phyloP scores from a whole-genome alignment of 176 grass and related monocot species.

The Juncus inflexus region DNA sequence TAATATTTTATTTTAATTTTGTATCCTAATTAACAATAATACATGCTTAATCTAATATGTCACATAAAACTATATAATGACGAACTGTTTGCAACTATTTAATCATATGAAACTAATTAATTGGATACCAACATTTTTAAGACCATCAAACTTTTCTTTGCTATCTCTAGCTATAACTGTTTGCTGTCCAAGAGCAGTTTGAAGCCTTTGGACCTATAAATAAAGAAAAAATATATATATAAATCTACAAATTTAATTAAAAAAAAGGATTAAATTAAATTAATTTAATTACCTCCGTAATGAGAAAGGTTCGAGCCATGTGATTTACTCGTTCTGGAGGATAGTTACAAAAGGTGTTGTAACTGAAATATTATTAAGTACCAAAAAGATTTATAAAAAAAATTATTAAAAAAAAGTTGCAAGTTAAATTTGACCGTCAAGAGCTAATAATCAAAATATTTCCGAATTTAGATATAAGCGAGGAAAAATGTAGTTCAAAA shows the following conservation, averaged over 20 bases:
- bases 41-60: not conserved
- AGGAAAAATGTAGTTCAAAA: no score
- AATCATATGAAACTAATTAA: not conserved
- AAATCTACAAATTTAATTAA: not conserved
- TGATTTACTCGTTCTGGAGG: slow-evolving; percentile 52
- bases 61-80: not conserved
- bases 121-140: slow-evolving; percentile 42
- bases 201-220: slow-evolving; percentile 58
- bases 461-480: no score
- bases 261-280: no score
- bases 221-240: slow-evolving; percentile 22
- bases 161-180: slow-evolving; percentile 45
- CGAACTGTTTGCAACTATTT: not conserved
- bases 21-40: slow-evolving; percentile 8
- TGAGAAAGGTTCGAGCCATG: slow-evolving; percentile 54
- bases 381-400: no score
- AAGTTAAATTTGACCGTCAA: no score
- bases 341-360: no score
- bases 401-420: no score
- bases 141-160: slow-evolving; percentile 49
- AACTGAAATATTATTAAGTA: no score
- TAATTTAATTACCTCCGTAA: slow-evolving; percentile 35
- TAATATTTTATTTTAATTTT: slow-evolving; percentile 2
- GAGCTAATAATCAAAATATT: no score
- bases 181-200: slow-evolving; percentile 59